phyloP scores from a whole-genome alignment of 305 asterid genomes.

The Fraxinus nigra region DNA sequence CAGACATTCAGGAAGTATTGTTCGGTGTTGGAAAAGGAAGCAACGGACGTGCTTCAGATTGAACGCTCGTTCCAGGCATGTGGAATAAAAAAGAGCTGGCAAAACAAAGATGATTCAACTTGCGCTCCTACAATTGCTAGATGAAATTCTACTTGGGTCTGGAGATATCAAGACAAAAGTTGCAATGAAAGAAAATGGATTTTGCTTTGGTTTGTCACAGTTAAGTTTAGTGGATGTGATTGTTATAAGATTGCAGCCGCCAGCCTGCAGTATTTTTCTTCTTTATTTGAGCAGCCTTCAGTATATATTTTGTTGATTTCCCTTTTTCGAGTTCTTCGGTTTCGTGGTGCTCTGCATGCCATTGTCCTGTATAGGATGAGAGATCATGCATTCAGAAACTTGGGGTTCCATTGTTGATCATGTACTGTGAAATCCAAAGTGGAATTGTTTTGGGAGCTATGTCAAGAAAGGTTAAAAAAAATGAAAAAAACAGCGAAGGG shows the following conservation, averaged over 20 bases:
- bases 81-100: conserved; percentile 53
- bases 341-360: not conserved
- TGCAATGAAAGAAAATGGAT: not conserved
- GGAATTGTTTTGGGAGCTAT: not conserved
- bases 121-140: conserved; percentile 48
- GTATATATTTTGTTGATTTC: not conserved
- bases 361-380: not conserved
- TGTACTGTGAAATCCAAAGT: not conserved
- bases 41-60: conserved; percentile 31
- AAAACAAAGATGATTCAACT: conserved; percentile 57
- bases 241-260: not conserved
- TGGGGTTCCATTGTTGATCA: not conserved
- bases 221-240: not conserved
- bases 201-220: not conserved
- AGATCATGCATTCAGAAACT: not conserved
- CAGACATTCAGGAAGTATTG: conserved; percentile 64
- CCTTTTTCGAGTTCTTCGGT: not conserved
- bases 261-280: not conserved
- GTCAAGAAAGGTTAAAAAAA: not conserved
- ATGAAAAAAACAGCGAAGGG: not conserved
- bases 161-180: conserved; percentile 7
- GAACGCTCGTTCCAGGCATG: conserved; percentile 62
- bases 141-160: conserved; percentile 25
- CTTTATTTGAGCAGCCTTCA: conserved; percentile 11
- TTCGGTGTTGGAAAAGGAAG: conserved; percentile 53